Base-by-base conservation (phyloP, 441 rosid species). In the Erodium texanum region DNA sequence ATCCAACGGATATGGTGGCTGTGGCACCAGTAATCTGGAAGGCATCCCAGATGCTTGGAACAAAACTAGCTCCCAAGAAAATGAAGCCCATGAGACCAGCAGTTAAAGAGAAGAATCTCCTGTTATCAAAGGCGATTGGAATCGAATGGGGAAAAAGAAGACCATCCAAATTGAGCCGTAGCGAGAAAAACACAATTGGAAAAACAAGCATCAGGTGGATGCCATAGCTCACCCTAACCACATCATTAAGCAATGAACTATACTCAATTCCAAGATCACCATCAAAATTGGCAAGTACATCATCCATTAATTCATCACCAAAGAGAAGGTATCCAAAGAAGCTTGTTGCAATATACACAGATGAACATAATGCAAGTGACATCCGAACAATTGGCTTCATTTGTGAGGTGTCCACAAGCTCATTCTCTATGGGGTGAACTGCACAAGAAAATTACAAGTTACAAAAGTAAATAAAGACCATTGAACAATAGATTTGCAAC, bases 1-100 rank as follows among this genome's bases (percentile, higher is more conserved):
- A 88, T 65, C 84, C 89, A 20, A 88, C 85, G 68, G 85, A 76
- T 24, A 82, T 75, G 0, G 87, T 82, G 1, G 89, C 80, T 1
- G 89, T 86, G 34, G 93, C 90, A 41, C 87, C 90, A 0, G 87
- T 86, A 71, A 88, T 78, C 75, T 88, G 87, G 73, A 88, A 88
- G n/a, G 90, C 89, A 70, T 80, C 93, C 90, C 90, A 86, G 76
- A 88, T 84, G 50, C 83, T 78, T 3, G 90, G 89, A 65, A 86
- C 82, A 50, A 70, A 86, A 75, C 77, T 88, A 52, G 93, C 89
- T 68, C 84, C 90, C 61, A 77, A 32, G 69, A 82, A 84, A 62
- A 88, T 75, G 5, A 81, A 71, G 62, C 82, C 82, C 86, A 86
- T 84, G 16, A 86, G 85, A 70, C 78, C 80, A 27, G 71, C 72